A percentile compares a stretch with the other conserved stretches of the same genome.
Evolutionary conservation across 2,329 filamentous ascomycete genomes (phyloP).

Genomic region (Botrytis paeoniae): DNA sequence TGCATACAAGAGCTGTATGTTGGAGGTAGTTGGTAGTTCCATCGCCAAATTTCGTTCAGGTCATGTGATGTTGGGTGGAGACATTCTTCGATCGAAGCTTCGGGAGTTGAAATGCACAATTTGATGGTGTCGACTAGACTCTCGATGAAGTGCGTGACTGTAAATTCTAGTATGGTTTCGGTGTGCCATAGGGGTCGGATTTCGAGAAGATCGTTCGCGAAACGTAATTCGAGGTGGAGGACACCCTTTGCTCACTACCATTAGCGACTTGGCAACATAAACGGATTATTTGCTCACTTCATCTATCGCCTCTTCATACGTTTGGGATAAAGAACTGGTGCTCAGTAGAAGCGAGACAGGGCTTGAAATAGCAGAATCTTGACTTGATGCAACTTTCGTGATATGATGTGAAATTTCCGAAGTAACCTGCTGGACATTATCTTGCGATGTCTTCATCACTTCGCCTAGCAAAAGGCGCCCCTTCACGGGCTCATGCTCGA

Average conservation of each 20-base stretch:
- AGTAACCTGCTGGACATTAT: constrained; percentile 34
- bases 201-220: constrained; percentile 32
- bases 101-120: constrained; percentile 37
- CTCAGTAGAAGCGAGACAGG: constrained; percentile 24
- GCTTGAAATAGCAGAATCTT: not conserved
- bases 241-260: constrained; percentile 6
- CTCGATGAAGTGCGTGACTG: constrained; percentile 43
- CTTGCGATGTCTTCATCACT: constrained; percentile 39
- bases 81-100: constrained; percentile 36
- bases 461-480: constrained; percentile 36
- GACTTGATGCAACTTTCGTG: constrained; percentile 9
- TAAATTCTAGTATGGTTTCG: constrained; percentile 37
- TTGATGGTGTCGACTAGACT: constrained; percentile 44
- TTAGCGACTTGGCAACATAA: constrained; percentile 1
- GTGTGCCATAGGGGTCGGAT: constrained; percentile 44
- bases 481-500: constrained; percentile 24
- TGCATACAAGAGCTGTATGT: constrained; percentile 37
- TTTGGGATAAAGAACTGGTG: constrained; percentile 20
- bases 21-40: constrained; percentile 46
- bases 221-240: constrained; percentile 12
- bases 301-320: constrained; percentile 26
- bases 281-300: constrained; percentile 29
- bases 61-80: constrained; percentile 41
- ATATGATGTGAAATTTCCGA: constrained; percentile 36
- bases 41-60: constrained; percentile 46